Evolutionary conservation across 169 alveolate genomes (phyloP).

Genomic region (Eimeria maxima): DNA sequence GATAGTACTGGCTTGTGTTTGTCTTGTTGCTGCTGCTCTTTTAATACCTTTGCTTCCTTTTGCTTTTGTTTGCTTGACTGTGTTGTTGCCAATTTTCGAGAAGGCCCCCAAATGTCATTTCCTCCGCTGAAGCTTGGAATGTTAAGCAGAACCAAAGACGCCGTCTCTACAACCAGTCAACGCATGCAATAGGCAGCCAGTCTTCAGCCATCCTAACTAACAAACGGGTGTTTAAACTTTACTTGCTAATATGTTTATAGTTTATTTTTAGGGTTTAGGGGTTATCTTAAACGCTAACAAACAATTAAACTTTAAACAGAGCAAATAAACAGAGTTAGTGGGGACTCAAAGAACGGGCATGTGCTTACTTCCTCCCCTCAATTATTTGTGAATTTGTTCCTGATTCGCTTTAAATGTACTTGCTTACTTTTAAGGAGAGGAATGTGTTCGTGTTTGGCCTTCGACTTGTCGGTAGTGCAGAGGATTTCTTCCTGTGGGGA

Average conservation of each 20-base stretch:
- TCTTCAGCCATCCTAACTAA: neutral
- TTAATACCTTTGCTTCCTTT: neutral
- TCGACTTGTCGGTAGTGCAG: constrained; percentile 13
- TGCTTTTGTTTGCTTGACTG: constrained; percentile 82
- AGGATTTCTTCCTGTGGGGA: constrained; percentile 55
- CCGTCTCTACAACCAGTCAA: constrained; percentile 59
- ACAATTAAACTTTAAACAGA: no score
- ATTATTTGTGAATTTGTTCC: no score
- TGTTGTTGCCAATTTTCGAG: constrained; percentile 48
- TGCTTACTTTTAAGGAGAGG: constrained; percentile 44
- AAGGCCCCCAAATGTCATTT: constrained; percentile 87
- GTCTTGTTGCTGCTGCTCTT: neutral
- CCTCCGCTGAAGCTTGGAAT: constrained; percentile 90
- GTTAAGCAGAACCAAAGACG: constrained; percentile 85
- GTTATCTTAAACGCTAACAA: no score
- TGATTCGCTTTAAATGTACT: neutral
- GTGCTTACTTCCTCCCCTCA: no score
- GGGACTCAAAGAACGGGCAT: no score
- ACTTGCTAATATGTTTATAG: neutral
- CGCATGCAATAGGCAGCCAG: neutral
- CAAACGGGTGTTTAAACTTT: neutral
- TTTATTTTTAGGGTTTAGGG: no score
- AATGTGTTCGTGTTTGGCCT: constrained; percentile 1
- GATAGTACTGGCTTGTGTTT: neutral
- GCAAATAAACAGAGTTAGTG: no score